Evolutionary conservation across 495 filamentous ascomycete genomes (phyloP), one percentile per base, ranked within the genome.

Genomic region (Annulohypoxylon stygium): DNA sequence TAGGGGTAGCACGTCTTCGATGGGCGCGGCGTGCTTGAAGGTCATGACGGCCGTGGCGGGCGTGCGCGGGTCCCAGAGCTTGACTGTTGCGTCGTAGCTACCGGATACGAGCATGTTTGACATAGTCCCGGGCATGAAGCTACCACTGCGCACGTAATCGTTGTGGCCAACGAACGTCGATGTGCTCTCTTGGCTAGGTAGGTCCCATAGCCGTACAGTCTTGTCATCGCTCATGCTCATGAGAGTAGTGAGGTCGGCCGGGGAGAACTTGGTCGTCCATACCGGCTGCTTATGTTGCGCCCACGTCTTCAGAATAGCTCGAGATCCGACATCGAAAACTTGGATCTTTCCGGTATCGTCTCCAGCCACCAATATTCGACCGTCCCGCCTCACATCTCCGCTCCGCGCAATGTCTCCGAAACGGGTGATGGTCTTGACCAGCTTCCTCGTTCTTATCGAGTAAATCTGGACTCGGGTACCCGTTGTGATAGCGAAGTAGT

Each of bases 261-360:
- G 94, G 18, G 91, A 93, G 85, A 96, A 98, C 74, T 92, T 92
- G 48, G 93, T 93, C 23, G 90, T 89, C 91, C 96, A 97, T 39
- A 97, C 94, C 45, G 97, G 93, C 84, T 97, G 94, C 82, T 95
- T 95, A 81, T 99, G 96, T 50, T 95, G 90, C 70, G 90, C 90
- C 97, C 96, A 99, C 54, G 96, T 97, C 86, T 96, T 96, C 76
- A 99, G 81, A 65, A 98, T 97, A 1, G 95, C 94, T 64, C 96
- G 88, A 45, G 93, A 93, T 5, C 79, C 81, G 61, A 96, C 88
- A 75, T 99, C 97, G 77, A 98, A 99, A 12, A 97, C 93, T 79
- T 98, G 97, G 51, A 99, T 92, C 48, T 90, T 86, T 18, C 97
- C 96, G 36, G 89, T 91, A 72, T 97, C 94, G 67, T 97, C 94